Base-by-base conservation (phyloP, 2,329 filamentous ascomycete genomes). In the Berkeleyomyces rouxiae region DNA sequence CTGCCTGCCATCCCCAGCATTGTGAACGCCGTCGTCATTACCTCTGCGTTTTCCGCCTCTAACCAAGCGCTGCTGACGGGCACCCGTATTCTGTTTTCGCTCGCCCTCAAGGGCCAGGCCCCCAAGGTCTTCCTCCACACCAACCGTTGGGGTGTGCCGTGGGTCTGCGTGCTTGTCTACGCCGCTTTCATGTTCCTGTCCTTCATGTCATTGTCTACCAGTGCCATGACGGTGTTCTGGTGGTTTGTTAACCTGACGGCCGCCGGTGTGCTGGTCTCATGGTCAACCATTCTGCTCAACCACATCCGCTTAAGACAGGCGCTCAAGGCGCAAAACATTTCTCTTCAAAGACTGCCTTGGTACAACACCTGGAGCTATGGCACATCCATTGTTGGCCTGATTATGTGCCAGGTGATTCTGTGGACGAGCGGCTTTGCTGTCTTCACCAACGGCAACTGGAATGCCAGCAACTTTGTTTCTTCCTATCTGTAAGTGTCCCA, bases 11-110 rank as follows among this genome's bases (percentile, higher is more conserved):
- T 90, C 3, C 84, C 86, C 0, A 83, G 82, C 4, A 80, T 91
- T 62, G 84, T 91, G 72, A 92, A 92, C 70, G 87, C 86, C 43
- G 77, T 90, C 36, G 84, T 91, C 67, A 78, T 90, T 67, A 87
- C 84, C 0, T 86, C 84, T 7, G 63, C 63, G n/a, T 64, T 61
- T 47, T 64, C 63, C n/a, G 58, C 63, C n/a, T 83, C 81, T 0
- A 90, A 90, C 67, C 82, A 85, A 67, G 82, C 79, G 68, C 74
- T 90, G 42, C 74, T 78, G 47, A 75, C 80, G 0, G 82, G 81
- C 37, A 82, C 82, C 0, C 77, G 83, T 57, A 80, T 82, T 3
- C 47, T 64, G 33, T 64, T 64, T 31, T 75, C 74, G 0, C 71
- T 79, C 7, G 77, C 77, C 2, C 70, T 78, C 33, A 68, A 70